These are phyloP conservation scores for Ophiostoma quercus DNA, from an alignment of 2,329 filamentous ascomycete genomes.

Conservation along the genomic window DNA sequence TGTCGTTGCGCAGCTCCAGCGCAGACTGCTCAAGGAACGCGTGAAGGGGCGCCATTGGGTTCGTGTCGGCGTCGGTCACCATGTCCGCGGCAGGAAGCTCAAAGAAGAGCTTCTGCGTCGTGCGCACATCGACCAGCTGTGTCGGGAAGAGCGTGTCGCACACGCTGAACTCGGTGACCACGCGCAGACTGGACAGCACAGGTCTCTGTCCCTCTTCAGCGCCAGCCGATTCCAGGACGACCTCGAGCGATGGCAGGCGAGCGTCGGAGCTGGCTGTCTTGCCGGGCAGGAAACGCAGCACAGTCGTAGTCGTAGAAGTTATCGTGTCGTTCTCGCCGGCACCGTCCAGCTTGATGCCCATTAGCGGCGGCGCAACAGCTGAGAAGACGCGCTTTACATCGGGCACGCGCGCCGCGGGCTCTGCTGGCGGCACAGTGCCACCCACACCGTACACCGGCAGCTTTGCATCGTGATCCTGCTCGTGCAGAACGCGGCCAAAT, in stretches of 20 bases:
- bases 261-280: conserved; percentile 26
- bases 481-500: conserved; percentile 50
- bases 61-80: conserved; percentile 17
- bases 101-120: conserved; percentile 39
- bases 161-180: conserved; percentile 37
- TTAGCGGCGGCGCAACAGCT: conserved; percentile 45
- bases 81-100: conserved; percentile 30
- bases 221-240: conserved; percentile 31
- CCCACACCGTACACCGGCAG: background rate
- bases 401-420: conserved; percentile 11
- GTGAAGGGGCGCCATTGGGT: conserved; percentile 32
- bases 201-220: background rate
- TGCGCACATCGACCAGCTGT: conserved; percentile 45
- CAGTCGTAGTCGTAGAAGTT: conserved; percentile 32
- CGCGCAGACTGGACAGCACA: conserved; percentile 22
- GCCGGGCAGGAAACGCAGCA: conserved; percentile 45
- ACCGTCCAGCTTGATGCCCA: conserved; percentile 39
- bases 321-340: conserved; percentile 19
- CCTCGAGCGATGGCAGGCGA: conserved; percentile 35
- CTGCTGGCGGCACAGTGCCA: conserved; percentile 5
- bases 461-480: conserved; percentile 14
- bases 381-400: conserved; percentile 38
- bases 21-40: conserved; percentile 43
- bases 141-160: conserved; percentile 45
- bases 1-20: conserved; percentile 43